phyloP scores from a whole-genome alignment of 2,329 filamentous ascomycete species.

The Trichophyton rubrum region DNA sequence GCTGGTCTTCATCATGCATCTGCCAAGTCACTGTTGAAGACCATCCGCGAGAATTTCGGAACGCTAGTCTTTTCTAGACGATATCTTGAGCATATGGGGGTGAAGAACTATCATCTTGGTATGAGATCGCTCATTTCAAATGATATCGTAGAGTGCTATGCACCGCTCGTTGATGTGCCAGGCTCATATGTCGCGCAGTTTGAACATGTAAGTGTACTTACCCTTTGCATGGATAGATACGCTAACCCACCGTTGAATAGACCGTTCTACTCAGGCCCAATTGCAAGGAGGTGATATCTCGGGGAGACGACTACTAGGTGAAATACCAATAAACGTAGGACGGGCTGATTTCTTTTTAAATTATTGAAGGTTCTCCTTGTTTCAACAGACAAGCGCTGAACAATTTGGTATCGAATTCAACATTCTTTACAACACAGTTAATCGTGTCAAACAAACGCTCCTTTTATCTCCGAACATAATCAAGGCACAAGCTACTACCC shows the following conservation, averaged over 20 bases:
- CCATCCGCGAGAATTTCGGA: conserved; percentile 51
- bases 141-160: conserved; percentile 46
- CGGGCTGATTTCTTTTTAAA: not conserved
- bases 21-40: conserved; percentile 45
- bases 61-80: conserved; percentile 50
- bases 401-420: conserved; percentile 1
- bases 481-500: not conserved
- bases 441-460: not conserved
- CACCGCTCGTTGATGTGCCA: conserved; percentile 44
- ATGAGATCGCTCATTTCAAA: conserved; percentile 46
- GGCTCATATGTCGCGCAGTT: conserved; percentile 54
- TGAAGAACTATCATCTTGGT: conserved; percentile 48
- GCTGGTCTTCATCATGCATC: conserved; percentile 36
- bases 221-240: not conserved
- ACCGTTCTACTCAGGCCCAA: conserved; percentile 33
- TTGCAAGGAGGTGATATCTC: conserved; percentile 42
- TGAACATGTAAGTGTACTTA: conserved; percentile 38
- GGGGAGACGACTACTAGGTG: conserved; percentile 40
- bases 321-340: not conserved
- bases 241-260: conserved; percentile 27
- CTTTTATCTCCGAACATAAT: not conserved
- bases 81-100: conserved; percentile 51
- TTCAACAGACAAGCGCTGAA: not conserved
- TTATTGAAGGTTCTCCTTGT: not conserved
- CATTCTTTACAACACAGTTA: not conserved